Conservation (phyloP, 495 filamentous ascomycete species). For the Apiosordaria backusii region DNA sequence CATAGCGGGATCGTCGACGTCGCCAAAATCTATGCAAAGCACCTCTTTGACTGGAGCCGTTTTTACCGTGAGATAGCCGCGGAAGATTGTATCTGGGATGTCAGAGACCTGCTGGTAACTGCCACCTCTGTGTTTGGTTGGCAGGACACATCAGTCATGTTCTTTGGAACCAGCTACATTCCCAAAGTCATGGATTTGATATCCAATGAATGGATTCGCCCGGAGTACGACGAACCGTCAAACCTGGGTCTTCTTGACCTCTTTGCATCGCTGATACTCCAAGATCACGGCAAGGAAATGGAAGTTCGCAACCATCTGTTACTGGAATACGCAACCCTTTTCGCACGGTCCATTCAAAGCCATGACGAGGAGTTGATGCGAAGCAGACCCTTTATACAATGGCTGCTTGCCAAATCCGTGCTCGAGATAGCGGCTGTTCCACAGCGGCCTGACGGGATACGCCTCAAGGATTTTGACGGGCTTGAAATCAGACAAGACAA, state of each 20-base stretch:
- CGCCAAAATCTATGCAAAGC: not conserved
- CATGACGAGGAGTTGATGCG: constrained; percentile 18
- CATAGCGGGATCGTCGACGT: not conserved
- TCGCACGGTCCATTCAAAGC: constrained; percentile 12
- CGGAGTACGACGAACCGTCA: constrained; percentile 16
- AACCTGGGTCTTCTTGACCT: constrained; percentile 25
- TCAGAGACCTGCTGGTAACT: constrained; percentile 21
- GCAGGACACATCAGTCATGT: not conserved
- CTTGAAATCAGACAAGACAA: constrained; percentile 6
- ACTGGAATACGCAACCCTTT: constrained; percentile 3
- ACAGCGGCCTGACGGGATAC: constrained; percentile 7
- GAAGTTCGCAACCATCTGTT: constrained; percentile 9
- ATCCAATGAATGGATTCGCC: constrained; percentile 16
- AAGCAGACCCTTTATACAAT: constrained; percentile 25
- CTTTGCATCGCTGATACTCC: constrained; percentile 20
- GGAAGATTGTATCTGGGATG: constrained; percentile 23
- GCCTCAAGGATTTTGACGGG: constrained; percentile 11
- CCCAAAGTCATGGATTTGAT: constrained; percentile 10
- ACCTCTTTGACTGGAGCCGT: constrained; percentile 11
- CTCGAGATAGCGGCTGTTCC: constrained; percentile 10
- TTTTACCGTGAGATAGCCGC: constrained; percentile 17
- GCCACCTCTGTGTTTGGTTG: constrained; percentile 15
- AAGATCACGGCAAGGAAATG: not conserved
- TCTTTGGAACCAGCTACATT: constrained; percentile 4
- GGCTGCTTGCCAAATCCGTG: constrained; percentile 19